Percentiles rank a stretch among this genome's conserved stretches.
These are phyloP conservation scores for Metarhizium humberi DNA, from an alignment of 2,329 filamentous ascomycete genomes.

Conservation along the genomic window DNA sequence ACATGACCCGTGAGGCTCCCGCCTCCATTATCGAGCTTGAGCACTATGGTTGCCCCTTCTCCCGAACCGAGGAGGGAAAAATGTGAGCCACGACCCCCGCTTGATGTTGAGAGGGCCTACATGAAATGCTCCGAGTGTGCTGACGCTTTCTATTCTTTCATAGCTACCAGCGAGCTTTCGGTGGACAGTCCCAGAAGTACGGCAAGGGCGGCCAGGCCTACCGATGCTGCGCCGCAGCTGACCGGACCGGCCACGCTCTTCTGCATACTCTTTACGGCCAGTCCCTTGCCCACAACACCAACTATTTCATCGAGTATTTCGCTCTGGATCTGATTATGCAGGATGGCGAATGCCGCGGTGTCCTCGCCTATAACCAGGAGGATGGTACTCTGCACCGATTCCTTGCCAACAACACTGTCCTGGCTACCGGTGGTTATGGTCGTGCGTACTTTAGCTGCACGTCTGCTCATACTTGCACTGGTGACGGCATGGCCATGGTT, in stretches of 20 bases:
- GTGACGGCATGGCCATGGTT: constrained; percentile 99
- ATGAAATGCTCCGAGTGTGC: background rate
- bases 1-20: constrained; percentile 94
- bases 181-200: constrained; percentile 90
- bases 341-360: constrained; percentile 91
- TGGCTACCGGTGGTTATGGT: constrained; percentile 95
- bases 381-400: constrained; percentile 97
- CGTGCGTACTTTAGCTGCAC: constrained; percentile 98
- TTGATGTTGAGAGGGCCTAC: background rate
- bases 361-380: constrained; percentile 97
- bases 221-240: constrained; percentile 90
- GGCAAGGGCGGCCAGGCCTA: constrained; percentile 98
- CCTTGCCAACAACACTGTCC: constrained; percentile 90
- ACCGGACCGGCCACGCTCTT: constrained; percentile 93
- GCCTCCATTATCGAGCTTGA: constrained; percentile 89
- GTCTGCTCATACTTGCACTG: constrained; percentile 95
- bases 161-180: constrained; percentile 95
- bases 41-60: constrained; percentile 96
- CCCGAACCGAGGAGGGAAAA: constrained; percentile 88
- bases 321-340: constrained; percentile 96
- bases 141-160: background rate
- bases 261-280: constrained; percentile 98
- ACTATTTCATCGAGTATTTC: constrained; percentile 99
- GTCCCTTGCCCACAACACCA: constrained; percentile 93
- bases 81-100: constrained; percentile 50